A percentile compares a stretch with the other conserved stretches of the same genome.
phyloP scores from a whole-genome alignment of 805 yeast genomes.

The Priceomyces medius region DNA sequence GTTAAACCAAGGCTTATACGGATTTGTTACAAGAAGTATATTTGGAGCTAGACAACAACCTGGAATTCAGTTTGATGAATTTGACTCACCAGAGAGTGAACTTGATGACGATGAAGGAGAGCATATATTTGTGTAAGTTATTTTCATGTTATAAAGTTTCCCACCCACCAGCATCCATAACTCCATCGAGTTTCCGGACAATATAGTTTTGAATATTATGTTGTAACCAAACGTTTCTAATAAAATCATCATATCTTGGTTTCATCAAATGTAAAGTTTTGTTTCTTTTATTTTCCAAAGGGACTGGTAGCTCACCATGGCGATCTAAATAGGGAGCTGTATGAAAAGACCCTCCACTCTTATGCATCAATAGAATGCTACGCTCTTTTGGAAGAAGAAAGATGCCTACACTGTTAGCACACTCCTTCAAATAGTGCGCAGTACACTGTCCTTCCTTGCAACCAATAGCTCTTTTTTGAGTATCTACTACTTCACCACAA shows the following conservation, averaged over 20 bases:
- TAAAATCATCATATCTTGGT: conserved; percentile 63
- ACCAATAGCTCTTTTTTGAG: conserved; percentile 62
- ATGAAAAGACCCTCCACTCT: conserved; percentile 79
- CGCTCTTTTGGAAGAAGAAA: conserved; percentile 72
- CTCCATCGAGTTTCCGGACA: conserved; percentile 76
- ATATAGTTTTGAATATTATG: conserved; percentile 76
- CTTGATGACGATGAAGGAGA: conserved; percentile 21
- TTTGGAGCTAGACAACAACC: conserved; percentile 22
- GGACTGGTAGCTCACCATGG: conserved; percentile 80
- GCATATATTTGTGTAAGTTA: conserved; percentile 10
- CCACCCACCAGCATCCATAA: conserved; percentile 93
- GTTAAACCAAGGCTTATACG: conserved; percentile 58
- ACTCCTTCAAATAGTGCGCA: conserved; percentile 61
- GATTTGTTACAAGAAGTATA: conserved; percentile 39
- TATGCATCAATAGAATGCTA: conserved; percentile 59
- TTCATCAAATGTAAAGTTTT: conserved; percentile 68
- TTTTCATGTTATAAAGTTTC: conserved; percentile 56
- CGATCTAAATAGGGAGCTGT: conserved; percentile 81
- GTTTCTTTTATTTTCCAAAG: conserved; percentile 57
- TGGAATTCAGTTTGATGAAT: conserved; percentile 11
- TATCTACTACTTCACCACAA: conserved; percentile 68
- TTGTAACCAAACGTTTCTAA: conserved; percentile 68
- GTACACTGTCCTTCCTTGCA: conserved; percentile 74
- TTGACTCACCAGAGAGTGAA: conserved; percentile 17
- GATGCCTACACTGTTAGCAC: conserved; percentile 66